These are phyloP conservation scores for Botrytis sinoallii DNA, from an alignment of 2,329 filamentous ascomycete genomes.

Conservation along the genomic window DNA sequence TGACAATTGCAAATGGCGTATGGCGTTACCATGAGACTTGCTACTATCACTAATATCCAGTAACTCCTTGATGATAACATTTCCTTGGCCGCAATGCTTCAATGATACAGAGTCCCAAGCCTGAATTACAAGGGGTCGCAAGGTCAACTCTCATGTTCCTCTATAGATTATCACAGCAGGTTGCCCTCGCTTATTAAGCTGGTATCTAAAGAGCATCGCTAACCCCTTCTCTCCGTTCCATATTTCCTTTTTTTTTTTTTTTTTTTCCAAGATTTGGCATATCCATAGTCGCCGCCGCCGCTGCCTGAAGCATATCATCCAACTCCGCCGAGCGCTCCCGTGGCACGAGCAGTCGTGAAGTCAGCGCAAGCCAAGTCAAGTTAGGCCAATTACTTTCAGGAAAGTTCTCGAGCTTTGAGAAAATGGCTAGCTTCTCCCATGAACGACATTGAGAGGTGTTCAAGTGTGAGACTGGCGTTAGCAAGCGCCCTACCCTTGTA, in stretches of 20 bases:
- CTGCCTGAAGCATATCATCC: neutral
- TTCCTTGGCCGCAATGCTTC: neutral
- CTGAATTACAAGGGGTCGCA: neutral
- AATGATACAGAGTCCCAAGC: neutral
- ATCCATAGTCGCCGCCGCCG: neutral
- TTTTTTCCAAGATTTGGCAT: neutral
- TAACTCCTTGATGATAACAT: neutral
- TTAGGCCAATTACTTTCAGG: neutral
- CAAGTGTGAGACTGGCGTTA: neutral
- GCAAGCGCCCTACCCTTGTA: neutral
- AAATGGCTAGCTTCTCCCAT: neutral
- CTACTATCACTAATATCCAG: neutral
- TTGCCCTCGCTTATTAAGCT: neutral
- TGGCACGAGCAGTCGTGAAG: neutral
- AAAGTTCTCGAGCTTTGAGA: neutral
- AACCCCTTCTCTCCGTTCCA: neutral
- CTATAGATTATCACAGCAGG: neutral
- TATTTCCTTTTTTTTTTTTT: neutral
- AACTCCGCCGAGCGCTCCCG: neutral
- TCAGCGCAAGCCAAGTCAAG: too few relatives aligned
- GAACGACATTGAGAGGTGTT: neutral
- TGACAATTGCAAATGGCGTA: neutral
- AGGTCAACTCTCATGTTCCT: neutral
- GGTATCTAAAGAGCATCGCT: neutral
- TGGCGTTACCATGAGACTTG: neutral